These are phyloP conservation scores for Ophidiomyces ophidiicola DNA, from an alignment of 2,329 filamentous ascomycete genomes.

Conservation along the genomic window DNA sequence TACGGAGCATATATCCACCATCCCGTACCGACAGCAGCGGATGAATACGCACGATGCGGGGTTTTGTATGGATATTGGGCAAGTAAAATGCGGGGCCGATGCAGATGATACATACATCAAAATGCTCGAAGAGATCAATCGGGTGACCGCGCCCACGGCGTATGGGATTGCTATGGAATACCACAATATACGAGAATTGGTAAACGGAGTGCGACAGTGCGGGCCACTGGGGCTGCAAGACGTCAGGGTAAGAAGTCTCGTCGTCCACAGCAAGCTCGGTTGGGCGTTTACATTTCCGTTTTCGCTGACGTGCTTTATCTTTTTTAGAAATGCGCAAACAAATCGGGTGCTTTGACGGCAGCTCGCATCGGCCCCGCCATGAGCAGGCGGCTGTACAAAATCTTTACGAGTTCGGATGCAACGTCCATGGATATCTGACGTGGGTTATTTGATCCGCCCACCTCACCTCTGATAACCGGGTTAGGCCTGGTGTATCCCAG, in stretches of 20 bases:
- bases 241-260: conserved; percentile 33
- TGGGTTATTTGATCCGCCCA: too few species aligned
- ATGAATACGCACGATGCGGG: conserved; percentile 40
- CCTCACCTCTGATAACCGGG: too few species aligned
- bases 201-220: conserved; percentile 45
- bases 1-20: conserved; percentile 66
- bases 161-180: conserved; percentile 55
- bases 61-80: conserved; percentile 70
- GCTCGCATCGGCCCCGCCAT: conserved; percentile 37
- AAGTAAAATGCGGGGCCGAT: conserved; percentile 58
- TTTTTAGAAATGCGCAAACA: conserved; percentile 37
- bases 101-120: conserved; percentile 55
- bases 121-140: conserved; percentile 63
- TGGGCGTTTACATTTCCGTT: background rate
- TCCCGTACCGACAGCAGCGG: conserved; percentile 50
- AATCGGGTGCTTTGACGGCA: conserved; percentile 35
- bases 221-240: conserved; percentile 53
- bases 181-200: conserved; percentile 44
- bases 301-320: background rate
- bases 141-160: conserved; percentile 60
- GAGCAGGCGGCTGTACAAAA: conserved; percentile 38
- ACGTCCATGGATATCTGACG: conserved; percentile 32
- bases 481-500: too few species aligned
- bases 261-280: background rate
- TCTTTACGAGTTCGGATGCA: conserved; percentile 38